Base-by-base conservation (phyloP, 2,329 filamentous ascomycete genomes). In the Cadophora luteo-olivacea region DNA sequence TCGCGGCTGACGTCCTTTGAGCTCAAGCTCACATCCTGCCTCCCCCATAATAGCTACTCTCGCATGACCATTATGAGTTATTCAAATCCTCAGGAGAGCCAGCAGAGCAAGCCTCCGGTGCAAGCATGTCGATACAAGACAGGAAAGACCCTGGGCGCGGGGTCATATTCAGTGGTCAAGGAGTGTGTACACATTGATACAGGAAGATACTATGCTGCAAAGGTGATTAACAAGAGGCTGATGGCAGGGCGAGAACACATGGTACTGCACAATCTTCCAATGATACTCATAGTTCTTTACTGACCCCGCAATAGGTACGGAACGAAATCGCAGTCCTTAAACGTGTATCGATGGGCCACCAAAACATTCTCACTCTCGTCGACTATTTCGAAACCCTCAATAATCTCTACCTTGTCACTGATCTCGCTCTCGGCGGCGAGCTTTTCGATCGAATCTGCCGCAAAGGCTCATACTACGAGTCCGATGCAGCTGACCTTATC, bases 351-450 rank as follows among this genome's bases (percentile, higher is more conserved):
- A 97, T 99, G 92, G 96, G 96, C 66, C 95, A 99, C 82, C 93
- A 96, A 80, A 99, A 99, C 79, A 98, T 99, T 79, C 84, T 99
- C 70, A 99, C 96, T 0, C 86, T 99, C 68, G 96, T 98, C 76
- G 96, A 99, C 83, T 99, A 98, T 82, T 99, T 99, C 78, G 96
- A 99, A 84, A 99, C 96, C 7, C 97, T 97, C 92, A 98, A 99
- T 83, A 99, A 99, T 82, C 87, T 99, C 73, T 99, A 99, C 80
- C 90, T 99, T 48, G 96, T 99, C 63, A 98, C 96, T 54, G 96
- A 99, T 78, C 91, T 99, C 38, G 96, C 96, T 22, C 89, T 98
- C 22, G 96, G 96, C 72, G 96, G 96, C 75, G 96, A 99, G 81
- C 89, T 99, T 19, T 99, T 99, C 80, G 96, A 99, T 80, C 93